Evolutionary conservation across 2,329 filamentous ascomycete genomes (phyloP), one percentile per base, ranked within the genome.

Genomic region (Botrytis galanthina): DNA sequence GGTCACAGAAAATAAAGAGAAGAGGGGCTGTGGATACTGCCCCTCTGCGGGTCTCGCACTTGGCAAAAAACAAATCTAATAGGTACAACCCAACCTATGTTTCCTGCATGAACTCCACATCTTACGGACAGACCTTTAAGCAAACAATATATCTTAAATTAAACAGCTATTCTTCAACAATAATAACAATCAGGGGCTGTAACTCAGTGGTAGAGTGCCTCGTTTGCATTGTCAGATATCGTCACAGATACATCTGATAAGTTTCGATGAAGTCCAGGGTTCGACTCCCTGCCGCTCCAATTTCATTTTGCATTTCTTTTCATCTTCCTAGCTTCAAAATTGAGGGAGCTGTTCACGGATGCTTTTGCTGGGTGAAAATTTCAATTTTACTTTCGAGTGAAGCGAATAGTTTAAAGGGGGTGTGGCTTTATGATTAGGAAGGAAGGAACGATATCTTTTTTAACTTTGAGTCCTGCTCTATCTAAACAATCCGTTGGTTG

Each of bases 191-290:
- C 22, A 54, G 64, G 64, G 64, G 64, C 64, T 68, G 64, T 68
- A 68, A 68, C 64, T 68, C 64, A 68, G 64, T 68, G 64, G 64
- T 68, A 68, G 64, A 68, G 64, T 68, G 64, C 64, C 64, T 68
- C 64, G 64, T 68, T 68, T 68, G 64, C 64, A 68, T n/a, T 8
- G 18, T 37, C 32, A 37, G 51, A n/a, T 26, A 51, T 12, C 20
- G 0, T 16, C 6, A n/a, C 26, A n/a, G 20, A 51, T 1, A 16
- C 18, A 4, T 26, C n/a, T 67, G 63, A 51, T 20, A n/a, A n/a
- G 0, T 8, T 22, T 68, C 64, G 64, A 68, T 68, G 64, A 68
- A 68, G 64, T 54, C 64, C 64, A 39, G 64, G 64, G 64, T 68
- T 68, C 64, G 46, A 68, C 22, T 29, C 64, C 64, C 64, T 39